Base-by-base conservation (phyloP, 2,329 filamentous ascomycete species). In the Colletotrichum sp. region DNA sequence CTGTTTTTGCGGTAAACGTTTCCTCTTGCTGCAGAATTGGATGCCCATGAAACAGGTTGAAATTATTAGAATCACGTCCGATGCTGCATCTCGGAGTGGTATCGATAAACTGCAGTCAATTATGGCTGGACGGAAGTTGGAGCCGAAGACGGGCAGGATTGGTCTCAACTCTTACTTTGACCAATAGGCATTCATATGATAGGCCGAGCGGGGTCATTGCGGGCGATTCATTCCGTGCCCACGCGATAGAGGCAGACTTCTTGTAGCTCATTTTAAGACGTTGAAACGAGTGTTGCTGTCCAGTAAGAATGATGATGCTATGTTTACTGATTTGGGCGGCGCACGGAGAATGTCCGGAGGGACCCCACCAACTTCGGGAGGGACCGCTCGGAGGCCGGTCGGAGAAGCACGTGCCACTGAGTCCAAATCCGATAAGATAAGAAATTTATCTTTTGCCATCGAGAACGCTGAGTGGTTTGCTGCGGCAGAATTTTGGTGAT, bases 1-100 rank as follows among this genome's bases (percentile, higher is more conserved):
- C 87, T 94, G 81, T 93, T 93, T 85, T 89, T 93, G 78, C 84
- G 83, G 81, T 86, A 83, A 84, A 21, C 16, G 44, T 36, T 16
- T 36, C 18, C 39, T 28, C 12, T 24, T 28, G 15, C 70, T 73
- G 49, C 65, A 32, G 21, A 30, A 21, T 65, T 68, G 73, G 49
- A 74, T 69, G 74, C 59, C 44, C 13, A 26, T 13, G n/a, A 24
- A 55, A 69, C 59, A 26, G 30, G 44, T 39, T 65, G n/a, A 32
- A 24, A n/a, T n/a, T 36, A 12, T 68, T 74, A 68, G 65, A 62
- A 62, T 32, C 65, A 64, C 59, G 32, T 65, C 65, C 30, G 64
- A 60, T 36, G 52, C 62, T 59, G 64, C 70, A 74, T 74, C 64
- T 57, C 32, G 39, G 8, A 12, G 10, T 65, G 64, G 39, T 30